These are phyloP conservation scores for Penicillium digitatum DNA, from an alignment of 2,329 filamentous ascomycete species.

Conservation along the genomic window DNA sequence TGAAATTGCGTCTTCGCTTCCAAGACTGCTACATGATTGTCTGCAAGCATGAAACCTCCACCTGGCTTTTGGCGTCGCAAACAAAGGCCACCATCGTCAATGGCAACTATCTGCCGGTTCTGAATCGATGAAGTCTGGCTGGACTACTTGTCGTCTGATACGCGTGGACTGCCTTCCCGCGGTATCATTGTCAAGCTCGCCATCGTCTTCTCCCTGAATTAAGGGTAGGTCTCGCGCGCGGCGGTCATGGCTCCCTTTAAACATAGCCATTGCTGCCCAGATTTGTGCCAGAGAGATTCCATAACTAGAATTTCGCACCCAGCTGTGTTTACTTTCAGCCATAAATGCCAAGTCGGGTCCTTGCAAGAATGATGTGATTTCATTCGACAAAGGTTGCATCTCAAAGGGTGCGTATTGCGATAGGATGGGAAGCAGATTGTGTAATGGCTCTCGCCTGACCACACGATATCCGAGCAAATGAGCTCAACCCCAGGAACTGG, in stretches of 20 bases:
- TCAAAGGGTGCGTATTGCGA: background rate
- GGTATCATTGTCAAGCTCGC: background rate
- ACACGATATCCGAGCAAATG: background rate
- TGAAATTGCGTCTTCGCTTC: background rate
- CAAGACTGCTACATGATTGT: background rate
- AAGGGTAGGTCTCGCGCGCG: background rate
- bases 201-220: background rate
- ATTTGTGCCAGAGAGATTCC: background rate
- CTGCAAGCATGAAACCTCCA: background rate
- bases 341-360: background rate
- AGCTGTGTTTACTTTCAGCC: conserved; percentile 4
- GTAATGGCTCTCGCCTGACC: background rate
- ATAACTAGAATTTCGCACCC: conserved; percentile 1
- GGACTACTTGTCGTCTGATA: background rate
- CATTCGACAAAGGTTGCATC: background rate
- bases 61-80: background rate
- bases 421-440: background rate
- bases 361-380: background rate
- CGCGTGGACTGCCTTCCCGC: background rate
- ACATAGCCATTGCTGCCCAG: conserved; percentile 5
- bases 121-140: conserved; percentile 6
- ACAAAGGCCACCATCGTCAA: conserved; percentile 9
- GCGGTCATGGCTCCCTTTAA: conserved; percentile 5
- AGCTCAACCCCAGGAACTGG: background rate
- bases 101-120: conserved; percentile 2